These are phyloP conservation scores for Citrus maxima DNA, from an alignment of 345 rosid species.

Conservation along the genomic window DNA sequence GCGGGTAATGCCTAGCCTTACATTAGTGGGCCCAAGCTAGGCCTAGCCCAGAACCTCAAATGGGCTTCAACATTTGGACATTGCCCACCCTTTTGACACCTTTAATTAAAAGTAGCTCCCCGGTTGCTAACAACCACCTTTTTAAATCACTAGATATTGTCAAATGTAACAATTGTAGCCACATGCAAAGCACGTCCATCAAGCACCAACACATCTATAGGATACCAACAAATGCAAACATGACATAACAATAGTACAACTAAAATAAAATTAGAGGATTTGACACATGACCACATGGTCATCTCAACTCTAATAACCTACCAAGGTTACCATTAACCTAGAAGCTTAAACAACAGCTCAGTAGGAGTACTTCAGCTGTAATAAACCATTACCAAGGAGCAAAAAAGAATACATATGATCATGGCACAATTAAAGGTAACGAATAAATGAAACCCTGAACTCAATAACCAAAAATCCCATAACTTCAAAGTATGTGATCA, in stretches of 20 bases:
- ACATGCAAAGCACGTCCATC: background rate
- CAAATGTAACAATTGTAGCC: background rate
- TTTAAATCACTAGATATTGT: background rate
- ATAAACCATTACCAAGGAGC: background rate
- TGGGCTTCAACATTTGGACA: background rate
- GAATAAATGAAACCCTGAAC: background rate
- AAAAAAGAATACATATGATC: background rate
- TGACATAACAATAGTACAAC: background rate
- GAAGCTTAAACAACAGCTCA: background rate
- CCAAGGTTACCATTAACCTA: background rate
- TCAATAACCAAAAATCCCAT: background rate
- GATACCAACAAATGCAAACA: background rate
- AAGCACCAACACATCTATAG: background rate
- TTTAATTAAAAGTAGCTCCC: background rate
- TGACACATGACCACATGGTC: background rate
- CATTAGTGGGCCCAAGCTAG: background rate
- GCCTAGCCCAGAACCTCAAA: background rate
- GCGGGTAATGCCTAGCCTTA: background rate
- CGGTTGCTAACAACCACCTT: background rate
- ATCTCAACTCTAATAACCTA: background rate
- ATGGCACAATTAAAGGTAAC: background rate
- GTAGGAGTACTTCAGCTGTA: background rate
- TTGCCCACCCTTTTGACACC: background rate
- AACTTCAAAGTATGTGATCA: background rate
- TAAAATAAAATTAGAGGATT: background rate